Percentiles rank a stretch among this genome's conserved stretches.
Conservation (phyloP, 805 yeast species). For the Candida tammaniensis region DNA sequence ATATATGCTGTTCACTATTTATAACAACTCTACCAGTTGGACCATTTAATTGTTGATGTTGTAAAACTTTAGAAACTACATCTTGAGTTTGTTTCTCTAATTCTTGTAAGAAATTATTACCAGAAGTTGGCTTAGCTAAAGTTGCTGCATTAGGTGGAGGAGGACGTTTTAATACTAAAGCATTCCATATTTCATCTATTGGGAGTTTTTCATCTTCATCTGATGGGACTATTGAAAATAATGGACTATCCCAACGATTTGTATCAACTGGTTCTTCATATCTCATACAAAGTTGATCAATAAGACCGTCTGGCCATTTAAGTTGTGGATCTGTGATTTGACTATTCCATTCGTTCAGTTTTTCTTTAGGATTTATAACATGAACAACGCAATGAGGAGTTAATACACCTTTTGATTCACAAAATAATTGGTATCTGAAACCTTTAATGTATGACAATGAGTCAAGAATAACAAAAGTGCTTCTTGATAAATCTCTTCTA, state of each 20-base stretch:
- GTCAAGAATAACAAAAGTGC: constrained; percentile 78
- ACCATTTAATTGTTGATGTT: constrained; percentile 53
- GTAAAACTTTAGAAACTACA: constrained; percentile 61
- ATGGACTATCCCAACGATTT: constrained; percentile 92
- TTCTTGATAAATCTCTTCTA: constrained; percentile 68
- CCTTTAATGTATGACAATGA: constrained; percentile 90
- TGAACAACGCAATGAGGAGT: constrained; percentile 85
- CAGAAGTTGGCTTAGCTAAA: constrained; percentile 72
- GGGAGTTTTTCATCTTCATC: constrained; percentile 50
- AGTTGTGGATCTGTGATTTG: constrained; percentile 20
- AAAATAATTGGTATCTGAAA: constrained; percentile 86
- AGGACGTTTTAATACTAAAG: constrained; percentile 57
- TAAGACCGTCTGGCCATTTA: constrained; percentile 62
- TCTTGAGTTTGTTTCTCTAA: constrained; percentile 69
- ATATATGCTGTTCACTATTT: constrained; percentile 40
- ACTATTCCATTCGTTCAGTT: constrained; percentile 62
- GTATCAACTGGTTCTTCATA: constrained; percentile 90
- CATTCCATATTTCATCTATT: constrained; percentile 64
- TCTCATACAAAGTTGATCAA: constrained; percentile 72
- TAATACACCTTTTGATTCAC: constrained; percentile 83
- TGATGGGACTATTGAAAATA: constrained; percentile 64
- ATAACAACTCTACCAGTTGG: constrained; percentile 52
- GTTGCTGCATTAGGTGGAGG: constrained; percentile 86
- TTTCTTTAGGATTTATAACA: constrained; percentile 63
- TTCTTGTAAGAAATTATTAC: constrained; percentile 72